phyloP scores from a whole-genome alignment of 2,329 filamentous ascomycete genomes.

The Talaromyces sp. region DNA sequence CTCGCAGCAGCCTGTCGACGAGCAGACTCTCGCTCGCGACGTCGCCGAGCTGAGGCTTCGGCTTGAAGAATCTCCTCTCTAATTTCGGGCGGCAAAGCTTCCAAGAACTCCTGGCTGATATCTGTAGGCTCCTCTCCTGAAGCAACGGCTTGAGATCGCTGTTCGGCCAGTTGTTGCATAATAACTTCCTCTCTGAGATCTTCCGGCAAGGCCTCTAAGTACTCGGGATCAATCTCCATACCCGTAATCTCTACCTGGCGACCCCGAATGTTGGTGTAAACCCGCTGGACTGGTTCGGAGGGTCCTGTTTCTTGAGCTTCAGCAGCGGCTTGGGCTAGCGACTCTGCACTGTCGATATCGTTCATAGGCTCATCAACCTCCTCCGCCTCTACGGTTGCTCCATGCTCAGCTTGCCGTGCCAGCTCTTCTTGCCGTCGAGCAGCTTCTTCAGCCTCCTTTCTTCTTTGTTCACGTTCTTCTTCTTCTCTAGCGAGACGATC shows the following conservation, averaged over 20 bases:
- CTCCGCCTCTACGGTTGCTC: constrained; percentile 40
- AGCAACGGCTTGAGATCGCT: constrained; percentile 72
- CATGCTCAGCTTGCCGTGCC: constrained; percentile 59
- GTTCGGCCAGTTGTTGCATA: constrained; percentile 79
- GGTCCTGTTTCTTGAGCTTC: constrained; percentile 46
- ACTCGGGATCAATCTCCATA: constrained; percentile 90
- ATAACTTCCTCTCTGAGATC: constrained; percentile 96
- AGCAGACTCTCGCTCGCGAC: constrained; percentile 78
- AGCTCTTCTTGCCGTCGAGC: constrained; percentile 61
- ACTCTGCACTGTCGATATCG: constrained; percentile 63
- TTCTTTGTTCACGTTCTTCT: constrained; percentile 68
- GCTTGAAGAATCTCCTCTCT: constrained; percentile 87
- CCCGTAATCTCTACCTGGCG: constrained; percentile 90
- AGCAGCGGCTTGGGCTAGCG: constrained; percentile 28
- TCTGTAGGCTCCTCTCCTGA: constrained; percentile 62
- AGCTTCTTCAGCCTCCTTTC: constrained; percentile 66
- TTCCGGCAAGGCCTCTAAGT: constrained; percentile 94
- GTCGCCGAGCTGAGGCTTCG: constrained; percentile 83
- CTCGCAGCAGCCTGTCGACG: constrained; percentile 63
- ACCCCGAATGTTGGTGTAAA: constrained; percentile 81
- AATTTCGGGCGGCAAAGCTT: constrained; percentile 86
- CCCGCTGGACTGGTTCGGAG: constrained; percentile 56
- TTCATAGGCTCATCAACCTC: constrained; percentile 66
- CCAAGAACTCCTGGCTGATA: constrained; percentile 89
- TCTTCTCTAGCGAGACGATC: constrained; percentile 67